Base-by-base conservation (phyloP, 2,329 filamentous ascomycete species). In the Alternaria gansuensis region DNA sequence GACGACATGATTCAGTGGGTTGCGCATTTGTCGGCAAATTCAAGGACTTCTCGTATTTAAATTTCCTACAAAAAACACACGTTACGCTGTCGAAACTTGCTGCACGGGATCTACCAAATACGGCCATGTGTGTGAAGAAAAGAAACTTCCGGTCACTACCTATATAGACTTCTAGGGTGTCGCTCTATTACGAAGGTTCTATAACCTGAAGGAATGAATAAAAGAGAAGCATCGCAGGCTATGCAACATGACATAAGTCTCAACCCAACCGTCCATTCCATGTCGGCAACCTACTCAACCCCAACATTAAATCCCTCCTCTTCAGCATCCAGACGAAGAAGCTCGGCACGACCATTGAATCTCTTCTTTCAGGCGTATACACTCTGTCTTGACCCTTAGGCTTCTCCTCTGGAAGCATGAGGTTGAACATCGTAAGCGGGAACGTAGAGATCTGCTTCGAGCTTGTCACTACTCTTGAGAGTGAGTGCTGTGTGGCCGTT, bases 361-460 rank as follows among this genome's bases (percentile, higher is more conserved):
- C 73, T 45, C 56, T 67, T 29, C 51, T 63, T 9, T 70, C 65
- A 6, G 48, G 37, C 36, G 63, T 69, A 51, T 63, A 75, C 17
- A 62, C 13, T 28, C 68, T 54, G 31, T 76, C 74, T 46, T 68
- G 68, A 1, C 74, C 74, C 29, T 63, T 67, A 1, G 71, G 65
- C 33, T 67, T 65, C 26, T 44, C 58, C 11, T 68, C 56, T 2
- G 71, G 71, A 10, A 53, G 44, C 43, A 41, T 41, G 1, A 64
- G 26, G 28, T 69, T 73, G 67, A 11, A 81, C 81, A 28, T 85
- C 85, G 13, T 79, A 79, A 0, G 82, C 83, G 3, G 81, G 79
- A 54, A 87, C 81, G 67, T 83, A 86, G 24, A 85, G 60, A 64
- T 87, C 85, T 2, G 81, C 78, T 1, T 77, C 76, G 37, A 84